phyloP scores from a whole-genome alignment of 306 rosid genomes.

The Rubus parviflorus region DNA sequence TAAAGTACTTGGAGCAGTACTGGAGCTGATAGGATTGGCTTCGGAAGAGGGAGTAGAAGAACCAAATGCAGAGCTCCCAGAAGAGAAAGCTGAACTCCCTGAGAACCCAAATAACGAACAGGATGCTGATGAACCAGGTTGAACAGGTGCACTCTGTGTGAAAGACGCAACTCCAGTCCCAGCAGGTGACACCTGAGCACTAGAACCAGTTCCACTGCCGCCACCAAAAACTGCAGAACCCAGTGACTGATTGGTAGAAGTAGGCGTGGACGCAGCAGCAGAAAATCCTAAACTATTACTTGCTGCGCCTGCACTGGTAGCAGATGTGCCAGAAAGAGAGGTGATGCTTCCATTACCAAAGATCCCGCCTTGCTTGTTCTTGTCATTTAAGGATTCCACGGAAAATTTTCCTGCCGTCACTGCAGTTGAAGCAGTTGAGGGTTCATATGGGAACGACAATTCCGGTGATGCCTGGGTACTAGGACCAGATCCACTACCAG shows the following conservation, averaged over 20 bases:
- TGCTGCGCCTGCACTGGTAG: conserved; percentile 41
- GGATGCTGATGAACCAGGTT: conserved; percentile 53
- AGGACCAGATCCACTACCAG: conserved; percentile 33
- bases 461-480: conserved; percentile 36
- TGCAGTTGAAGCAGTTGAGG: conserved; percentile 26
- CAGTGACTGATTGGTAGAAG: conserved; percentile 44
- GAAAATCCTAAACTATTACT: conserved; percentile 48
- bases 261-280: conserved; percentile 47
- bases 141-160: conserved; percentile 49
- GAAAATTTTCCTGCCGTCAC: conserved; percentile 32
- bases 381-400: conserved; percentile 35
- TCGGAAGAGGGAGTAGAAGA: conserved; percentile 50
- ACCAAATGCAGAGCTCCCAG: conserved; percentile 58
- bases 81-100: conserved; percentile 46
- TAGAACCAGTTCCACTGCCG: conserved; percentile 34
- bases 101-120: conserved; percentile 45
- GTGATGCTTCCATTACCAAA: conserved; percentile 39
- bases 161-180: conserved; percentile 45
- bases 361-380: conserved; percentile 44
- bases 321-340: conserved; percentile 40
- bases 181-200: conserved; percentile 40
- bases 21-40: conserved; percentile 47
- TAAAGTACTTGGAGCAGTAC: conserved; percentile 36
- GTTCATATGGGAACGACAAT: background rate
- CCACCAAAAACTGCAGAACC: conserved; percentile 26